Conservation (phyloP, 441 rosid genomes). For the Erodium moschatum region DNA sequence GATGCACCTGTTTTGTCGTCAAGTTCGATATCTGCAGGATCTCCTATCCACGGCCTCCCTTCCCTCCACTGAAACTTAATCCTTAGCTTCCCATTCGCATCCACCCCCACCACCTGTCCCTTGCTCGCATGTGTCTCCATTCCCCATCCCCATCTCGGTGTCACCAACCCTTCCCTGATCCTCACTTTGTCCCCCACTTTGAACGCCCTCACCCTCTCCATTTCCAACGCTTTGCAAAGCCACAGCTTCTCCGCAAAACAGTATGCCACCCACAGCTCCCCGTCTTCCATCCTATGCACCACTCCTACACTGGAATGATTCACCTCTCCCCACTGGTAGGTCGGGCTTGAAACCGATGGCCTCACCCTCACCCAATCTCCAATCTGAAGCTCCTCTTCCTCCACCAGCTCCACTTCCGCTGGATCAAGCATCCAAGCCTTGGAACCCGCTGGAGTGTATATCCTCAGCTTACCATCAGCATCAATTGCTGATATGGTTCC, state of each 20-base stretch:
- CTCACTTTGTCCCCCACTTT: constrained; percentile 68
- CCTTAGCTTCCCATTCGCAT: constrained; percentile 86
- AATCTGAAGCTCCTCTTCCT: constrained; percentile 66
- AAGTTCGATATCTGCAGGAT: constrained; percentile 83
- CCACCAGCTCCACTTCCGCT: constrained; percentile 70
- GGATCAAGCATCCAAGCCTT: constrained; percentile 98
- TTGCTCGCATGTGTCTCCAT: constrained; percentile 96
- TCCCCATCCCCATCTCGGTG: constrained; percentile 99
- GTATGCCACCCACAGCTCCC: constrained; percentile 70
- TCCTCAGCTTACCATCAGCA: constrained; percentile 89
- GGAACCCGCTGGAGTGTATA: constrained; percentile 80
- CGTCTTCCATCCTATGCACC: constrained; percentile 75
- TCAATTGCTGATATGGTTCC: constrained; percentile 82
- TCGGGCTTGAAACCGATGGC: constrained; percentile 55
- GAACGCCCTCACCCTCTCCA: constrained; percentile 72
- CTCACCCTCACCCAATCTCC: constrained; percentile 90
- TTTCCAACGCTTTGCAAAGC: constrained; percentile 85
- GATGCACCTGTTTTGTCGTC: constrained; percentile 28
- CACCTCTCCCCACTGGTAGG: constrained; percentile 96
- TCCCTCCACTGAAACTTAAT: constrained; percentile 94
- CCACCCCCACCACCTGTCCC: constrained; percentile 83
- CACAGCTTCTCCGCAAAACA: constrained; percentile 87
- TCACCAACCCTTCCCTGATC: constrained; percentile 62
- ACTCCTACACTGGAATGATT: constrained; percentile 81
- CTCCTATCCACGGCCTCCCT: constrained; percentile 95